Base-by-base conservation (phyloP, 495 filamentous ascomycete species). In the Penicillium goetzii region DNA sequence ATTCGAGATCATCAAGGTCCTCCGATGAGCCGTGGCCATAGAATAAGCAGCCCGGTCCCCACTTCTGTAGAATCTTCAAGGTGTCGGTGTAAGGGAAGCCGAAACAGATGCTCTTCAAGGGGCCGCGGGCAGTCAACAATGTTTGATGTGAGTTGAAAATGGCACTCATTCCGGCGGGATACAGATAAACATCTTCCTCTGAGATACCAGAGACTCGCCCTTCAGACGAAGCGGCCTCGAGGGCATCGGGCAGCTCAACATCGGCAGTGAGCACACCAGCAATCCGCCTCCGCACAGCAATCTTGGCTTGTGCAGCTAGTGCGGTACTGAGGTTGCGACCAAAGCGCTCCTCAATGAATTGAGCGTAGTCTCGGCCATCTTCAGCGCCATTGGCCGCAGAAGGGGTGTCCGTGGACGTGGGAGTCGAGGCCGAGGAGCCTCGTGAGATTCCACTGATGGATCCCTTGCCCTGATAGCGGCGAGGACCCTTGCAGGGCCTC, bases 11-110 rank as follows among this genome's bases (percentile, higher is more conserved):
- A 72, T 97, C 92, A 2, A 99, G 81, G 57, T 99, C 95, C 62
- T 86, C 85, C 15, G 86, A 80, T 25, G 88, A 90, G 8, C 91
- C 93, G 66, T 91, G 85, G 26, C 96, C 95, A 76, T 96, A 98
- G 68, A 99, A 98, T 33, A 90, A 72, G 68, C 89, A 92, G 7
- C 96, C 94, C 0, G 94, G 92, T 0, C 94, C 94, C 78, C 95
- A 99, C 74, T 97, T 98, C 69, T 98, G 76, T 23, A 97, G 81
- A 26, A 97, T 91, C 72, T 99, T 99, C 36, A 99, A 84, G 0
- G 96, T 97, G 75, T 98, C 96, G 47, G 96, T 90, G 65, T 99
- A 99, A 4, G 95, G 93, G 66, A 98, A 99, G 6, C 89, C 89
- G 56, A 73, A 76, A 59, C 68, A 72, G 32, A 78, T 79, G 59